Evolutionary conservation across 1,284 basidiomycete species (phyloP), one percentile per base, ranked within the genome.

Genomic region (Chiua sp.): DNA sequence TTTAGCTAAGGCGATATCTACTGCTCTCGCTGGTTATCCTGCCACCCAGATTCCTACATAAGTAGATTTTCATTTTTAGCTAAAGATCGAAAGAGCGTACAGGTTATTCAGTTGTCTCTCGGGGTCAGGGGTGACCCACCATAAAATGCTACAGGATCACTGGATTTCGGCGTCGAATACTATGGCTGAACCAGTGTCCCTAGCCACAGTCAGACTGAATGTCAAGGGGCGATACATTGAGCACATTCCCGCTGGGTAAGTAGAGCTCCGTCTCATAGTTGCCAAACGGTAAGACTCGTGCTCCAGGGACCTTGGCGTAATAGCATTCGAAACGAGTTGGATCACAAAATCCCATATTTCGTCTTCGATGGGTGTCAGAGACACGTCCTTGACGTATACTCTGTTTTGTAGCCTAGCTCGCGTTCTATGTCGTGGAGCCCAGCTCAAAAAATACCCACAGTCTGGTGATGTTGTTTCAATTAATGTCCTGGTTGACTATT

Each of bases 201-300:
- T 90, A 64, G 46, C 55, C 8, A 53, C 46, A 48, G 55, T 65
- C 61, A 65, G 60, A 48, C 57, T 56, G n/a, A 16, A 8, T 8
- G 49, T 49, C 51, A 35, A 51, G 18, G 22, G 16, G 28, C 35
- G 8, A 39, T 10, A 23, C 0, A 42, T 48, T 37, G 51, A 39
- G 37, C 39, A 79, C 90, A 70, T 73, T 96, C 95, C 96, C 97
- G 62, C 87, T 82, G 2, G 97, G 97, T 16, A 99, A 83, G 75
- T 99, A 99, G 30, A 99, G 80, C 70, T 95, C 94, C 13, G 97
- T 99, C 71, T 93, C 91, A 73, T 92, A 98, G 68, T 92, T 95
- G 20, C 97, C 97, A 74, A 99, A 99, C 0, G 96, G 91, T 57
- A 86, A 77, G 7, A 98, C 90, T 46, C 86, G 77, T 12, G 96